Percentiles rank a stretch among this genome's conserved stretches.
These are phyloP conservation scores for Penicillium waksmanii DNA, from an alignment of 495 filamentous ascomycete species.

Conservation along the genomic window DNA sequence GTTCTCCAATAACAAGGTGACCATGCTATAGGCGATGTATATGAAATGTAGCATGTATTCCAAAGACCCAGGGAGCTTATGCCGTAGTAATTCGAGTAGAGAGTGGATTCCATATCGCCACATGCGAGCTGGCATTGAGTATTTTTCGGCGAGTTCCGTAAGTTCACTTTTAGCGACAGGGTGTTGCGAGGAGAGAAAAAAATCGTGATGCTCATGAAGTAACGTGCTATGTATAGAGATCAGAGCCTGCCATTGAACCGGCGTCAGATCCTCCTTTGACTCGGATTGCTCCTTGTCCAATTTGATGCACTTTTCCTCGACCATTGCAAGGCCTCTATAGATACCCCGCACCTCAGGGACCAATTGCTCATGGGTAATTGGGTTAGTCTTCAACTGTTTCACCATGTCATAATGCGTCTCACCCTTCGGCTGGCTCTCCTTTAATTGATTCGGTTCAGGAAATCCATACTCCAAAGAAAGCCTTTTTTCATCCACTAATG, in stretches of 20 bases:
- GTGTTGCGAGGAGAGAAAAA: conserved; percentile 78
- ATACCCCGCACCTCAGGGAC: conserved; percentile 70
- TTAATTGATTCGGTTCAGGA: background rate
- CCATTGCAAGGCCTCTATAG: conserved; percentile 76
- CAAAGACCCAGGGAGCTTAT: conserved; percentile 67
- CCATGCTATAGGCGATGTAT: conserved; percentile 79
- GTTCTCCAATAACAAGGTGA: conserved; percentile 76
- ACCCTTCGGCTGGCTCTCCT: background rate
- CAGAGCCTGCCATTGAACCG: conserved; percentile 72
- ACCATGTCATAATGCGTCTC: conserved; percentile 32
- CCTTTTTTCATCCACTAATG: background rate
- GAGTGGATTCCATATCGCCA: conserved; percentile 84
- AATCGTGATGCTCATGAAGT: conserved; percentile 80
- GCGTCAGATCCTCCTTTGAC: conserved; percentile 48
- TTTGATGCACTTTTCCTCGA: conserved; percentile 78
- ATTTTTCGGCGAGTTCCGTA: conserved; percentile 63
- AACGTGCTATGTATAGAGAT: conserved; percentile 74
- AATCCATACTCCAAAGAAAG: background rate
- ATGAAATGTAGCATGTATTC: conserved; percentile 86
- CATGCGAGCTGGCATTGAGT: conserved; percentile 81
- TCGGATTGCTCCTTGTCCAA: conserved; percentile 64
- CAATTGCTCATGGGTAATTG: conserved; percentile 77
- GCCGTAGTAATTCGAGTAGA: conserved; percentile 73
- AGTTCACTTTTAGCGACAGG: conserved; percentile 65
- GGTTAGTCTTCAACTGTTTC: conserved; percentile 63